Percentiles rank a stretch among this genome's conserved stretches.
phyloP scores from a whole-genome alignment of 139 green algal genomes.

The Edaphochlamys debaryana region DNA sequence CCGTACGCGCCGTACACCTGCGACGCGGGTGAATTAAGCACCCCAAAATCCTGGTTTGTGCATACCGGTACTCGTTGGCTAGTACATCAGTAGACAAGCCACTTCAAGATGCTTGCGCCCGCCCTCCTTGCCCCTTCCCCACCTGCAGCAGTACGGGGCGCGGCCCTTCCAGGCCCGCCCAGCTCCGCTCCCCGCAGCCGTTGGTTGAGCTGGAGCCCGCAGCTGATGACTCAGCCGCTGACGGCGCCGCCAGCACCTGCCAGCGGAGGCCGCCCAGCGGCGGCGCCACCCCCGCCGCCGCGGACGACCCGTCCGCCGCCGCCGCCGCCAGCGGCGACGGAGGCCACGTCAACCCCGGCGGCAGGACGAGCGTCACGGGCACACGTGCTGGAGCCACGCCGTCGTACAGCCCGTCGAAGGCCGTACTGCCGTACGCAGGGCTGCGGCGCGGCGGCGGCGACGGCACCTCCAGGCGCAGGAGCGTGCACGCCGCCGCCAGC shows the following conservation, averaged over 20 bases:
- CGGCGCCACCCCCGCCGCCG: no score
- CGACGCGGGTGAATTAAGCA: no score
- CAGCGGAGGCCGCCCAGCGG: neutral
- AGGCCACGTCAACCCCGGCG: neutral
- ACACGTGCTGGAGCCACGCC: conserved; percentile 29
- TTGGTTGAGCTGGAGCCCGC: no score
- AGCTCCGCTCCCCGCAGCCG: no score
- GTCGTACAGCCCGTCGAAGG: neutral
- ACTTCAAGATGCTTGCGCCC: no score
- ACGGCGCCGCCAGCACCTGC: neutral
- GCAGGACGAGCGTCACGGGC: conserved; percentile 65
- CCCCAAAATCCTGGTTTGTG: no score
- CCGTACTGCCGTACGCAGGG: neutral
- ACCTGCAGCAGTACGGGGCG: conserved; percentile 71
- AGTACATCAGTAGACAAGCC: no score
- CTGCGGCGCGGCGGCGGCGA: neutral
- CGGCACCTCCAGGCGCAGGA: conserved; percentile 15
- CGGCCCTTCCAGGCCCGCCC: no score
- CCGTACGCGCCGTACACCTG: conserved; percentile 87
- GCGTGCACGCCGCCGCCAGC: neutral
- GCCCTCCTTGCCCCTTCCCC: no score
- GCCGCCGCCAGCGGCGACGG: neutral
- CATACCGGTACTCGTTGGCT: no score
- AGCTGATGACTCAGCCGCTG: no score
- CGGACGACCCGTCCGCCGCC: no score